Evolutionary conservation across 306 rosid genomes (phyloP).

Genomic region (Lathyrus sativus): DNA sequence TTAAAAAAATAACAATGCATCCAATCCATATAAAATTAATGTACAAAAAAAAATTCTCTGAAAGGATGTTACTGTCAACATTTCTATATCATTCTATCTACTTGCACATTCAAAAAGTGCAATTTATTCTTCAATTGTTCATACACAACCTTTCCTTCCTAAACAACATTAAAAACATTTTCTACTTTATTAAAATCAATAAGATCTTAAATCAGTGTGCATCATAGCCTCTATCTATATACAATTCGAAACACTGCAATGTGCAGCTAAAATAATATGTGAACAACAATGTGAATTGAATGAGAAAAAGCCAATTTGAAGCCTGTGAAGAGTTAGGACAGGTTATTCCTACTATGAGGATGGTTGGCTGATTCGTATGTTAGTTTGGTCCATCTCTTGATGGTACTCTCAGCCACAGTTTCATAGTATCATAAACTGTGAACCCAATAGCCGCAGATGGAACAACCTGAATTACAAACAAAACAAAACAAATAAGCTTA

Average conservation of each 20-base stretch:
- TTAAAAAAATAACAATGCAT: too few species aligned
- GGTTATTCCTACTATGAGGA: constrained; percentile 44
- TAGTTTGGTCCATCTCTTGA: constrained; percentile 76
- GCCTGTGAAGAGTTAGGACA: constrained; percentile 36
- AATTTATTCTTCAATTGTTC: constrained; percentile 31
- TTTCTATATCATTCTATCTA: constrained; percentile 24
- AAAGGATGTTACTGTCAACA: constrained; percentile 13
- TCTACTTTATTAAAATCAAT: constrained; percentile 35
- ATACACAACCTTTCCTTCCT: constrained; percentile 39
- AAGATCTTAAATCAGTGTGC: constrained; percentile 24
- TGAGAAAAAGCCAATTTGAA: constrained; percentile 36
- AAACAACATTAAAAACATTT: constrained; percentile 25
- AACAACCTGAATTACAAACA: constrained; percentile 66
- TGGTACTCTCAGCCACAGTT: constrained; percentile 72
- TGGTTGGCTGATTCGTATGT: constrained; percentile 51
- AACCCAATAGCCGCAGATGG: constrained; percentile 98
- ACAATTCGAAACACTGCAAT: constrained; percentile 64
- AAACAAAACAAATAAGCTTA: constrained; percentile 19
- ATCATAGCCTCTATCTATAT: constrained; percentile 35
- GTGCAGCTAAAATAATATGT: constrained; percentile 39
- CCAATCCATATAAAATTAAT: too few species aligned
- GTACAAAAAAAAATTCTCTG: too few species aligned
- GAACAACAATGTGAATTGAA: constrained; percentile 35
- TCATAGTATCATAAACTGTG: constrained; percentile 86
- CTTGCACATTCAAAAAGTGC: constrained; percentile 31